Conservation (phyloP, 2,329 filamentous ascomycete genomes). For the Davidsoniella australis region DNA sequence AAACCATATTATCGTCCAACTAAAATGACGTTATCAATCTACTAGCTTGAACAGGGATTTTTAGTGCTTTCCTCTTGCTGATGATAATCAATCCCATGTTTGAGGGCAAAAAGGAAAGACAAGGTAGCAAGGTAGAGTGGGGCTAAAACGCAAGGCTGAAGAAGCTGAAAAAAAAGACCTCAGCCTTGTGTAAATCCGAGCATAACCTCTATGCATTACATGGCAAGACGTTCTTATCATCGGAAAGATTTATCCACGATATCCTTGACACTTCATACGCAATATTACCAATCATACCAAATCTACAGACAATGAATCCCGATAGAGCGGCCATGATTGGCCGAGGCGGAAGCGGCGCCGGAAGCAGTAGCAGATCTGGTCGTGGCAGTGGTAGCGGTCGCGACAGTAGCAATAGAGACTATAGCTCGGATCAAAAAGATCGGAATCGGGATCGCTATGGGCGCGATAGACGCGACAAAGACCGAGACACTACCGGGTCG, state of each 20-base stretch:
- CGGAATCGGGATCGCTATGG: not conserved
- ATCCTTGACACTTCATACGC: not conserved
- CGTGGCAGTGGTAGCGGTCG: not conserved
- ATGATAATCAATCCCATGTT: too few relatives aligned
- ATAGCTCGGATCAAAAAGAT: not conserved
- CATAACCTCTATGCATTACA: not conserved
- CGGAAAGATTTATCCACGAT: too few relatives aligned
- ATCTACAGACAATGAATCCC: conserved; percentile 31
- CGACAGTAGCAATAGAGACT: not conserved
- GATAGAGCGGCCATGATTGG: conserved; percentile 35
- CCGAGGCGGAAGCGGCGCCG: not conserved
- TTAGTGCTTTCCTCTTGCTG: too few relatives aligned
- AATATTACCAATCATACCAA: not conserved
- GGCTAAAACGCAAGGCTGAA: too few relatives aligned
- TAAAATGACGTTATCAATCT: too few relatives aligned
- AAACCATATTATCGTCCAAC: too few relatives aligned
- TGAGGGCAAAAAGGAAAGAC: too few relatives aligned
- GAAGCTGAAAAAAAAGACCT: too few relatives aligned
- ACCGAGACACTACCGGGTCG: conserved; percentile 36
- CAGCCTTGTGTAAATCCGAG: too few relatives aligned
- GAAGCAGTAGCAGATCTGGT: not conserved
- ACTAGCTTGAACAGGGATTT: too few relatives aligned
- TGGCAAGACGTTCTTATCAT: too few relatives aligned
- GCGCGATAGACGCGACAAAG: conserved; percentile 23
- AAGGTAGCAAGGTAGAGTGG: too few relatives aligned